phyloP scores from a whole-genome alignment of 352 stramenopile species.

The Phytophthora litchii region DNA sequence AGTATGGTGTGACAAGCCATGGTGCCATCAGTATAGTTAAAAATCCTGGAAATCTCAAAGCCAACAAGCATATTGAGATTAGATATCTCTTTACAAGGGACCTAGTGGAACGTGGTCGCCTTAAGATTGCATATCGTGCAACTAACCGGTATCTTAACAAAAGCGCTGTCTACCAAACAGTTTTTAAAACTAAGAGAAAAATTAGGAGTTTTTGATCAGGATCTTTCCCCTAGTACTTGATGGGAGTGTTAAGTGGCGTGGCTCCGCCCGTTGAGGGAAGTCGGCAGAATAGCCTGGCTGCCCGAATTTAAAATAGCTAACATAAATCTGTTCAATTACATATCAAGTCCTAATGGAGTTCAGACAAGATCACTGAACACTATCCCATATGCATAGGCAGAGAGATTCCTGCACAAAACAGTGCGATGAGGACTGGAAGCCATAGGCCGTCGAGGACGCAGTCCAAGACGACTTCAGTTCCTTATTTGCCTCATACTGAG shows the following conservation, averaged over 20 bases:
- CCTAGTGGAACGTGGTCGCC: slow-evolving; percentile 6
- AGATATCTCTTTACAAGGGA: slow-evolving; percentile 21
- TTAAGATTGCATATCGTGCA: slow-evolving; percentile 12
- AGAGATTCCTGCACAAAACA: slow-evolving; percentile 9
- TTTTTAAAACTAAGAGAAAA: slow-evolving; percentile 24
- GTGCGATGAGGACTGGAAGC: slow-evolving; percentile 11
- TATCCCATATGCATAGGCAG: slow-evolving; percentile 11
- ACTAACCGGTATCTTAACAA: slow-evolving; percentile 26
- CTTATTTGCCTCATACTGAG: slow-evolving; percentile 2
- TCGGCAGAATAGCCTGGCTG: neutral
- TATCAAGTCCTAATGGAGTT: slow-evolving; percentile 1
- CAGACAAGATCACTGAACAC: slow-evolving; percentile 1
- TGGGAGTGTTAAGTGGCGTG: neutral
- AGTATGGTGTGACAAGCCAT: slow-evolving; percentile 13
- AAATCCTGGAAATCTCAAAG: slow-evolving; percentile 16
- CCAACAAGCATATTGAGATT: slow-evolving; percentile 33
- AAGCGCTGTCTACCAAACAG: slow-evolving; percentile 21
- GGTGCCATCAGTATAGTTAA: slow-evolving; percentile 13
- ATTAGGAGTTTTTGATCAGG: slow-evolving; percentile 3
- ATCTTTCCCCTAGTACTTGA: neutral
- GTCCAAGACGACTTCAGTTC: neutral
- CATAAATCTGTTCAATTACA: neutral
- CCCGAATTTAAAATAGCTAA: neutral
- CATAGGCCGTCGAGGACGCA: neutral
- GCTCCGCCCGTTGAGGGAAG: neutral